Evolutionary conservation across 345 rosid species (phyloP).

Genomic region (sweet orange (Citrus sinensis)): DVS_A1.0 CM039162.1:9347501-9348000

Average conservation of each 20-base stretch:
- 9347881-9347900: not conserved
- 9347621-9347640: too few relatives aligned
- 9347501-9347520: too few relatives aligned
- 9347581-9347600: too few relatives aligned
- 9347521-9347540: too few relatives aligned
- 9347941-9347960: not conserved
- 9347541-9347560: too few relatives aligned
- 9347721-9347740: not conserved
- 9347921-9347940: not conserved
- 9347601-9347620: too few relatives aligned
- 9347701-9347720: too few relatives aligned
- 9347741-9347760: not conserved
- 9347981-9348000: conserved; percentile 21
- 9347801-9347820: not conserved
- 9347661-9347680: too few relatives aligned
- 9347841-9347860: not conserved
- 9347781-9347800: not conserved
- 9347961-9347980: conserved; percentile 11
- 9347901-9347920: conserved; percentile 15
- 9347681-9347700: too few relatives aligned
- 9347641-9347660: too few relatives aligned
- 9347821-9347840: not conserved
- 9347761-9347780: too few relatives aligned
- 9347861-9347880: not conserved
- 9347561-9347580: too few relatives aligned